Percentiles rank a stretch among this genome's conserved stretches.
Conservation (phyloP, 1,139 yeast genomes). For the Pichia sp. region DNA sequence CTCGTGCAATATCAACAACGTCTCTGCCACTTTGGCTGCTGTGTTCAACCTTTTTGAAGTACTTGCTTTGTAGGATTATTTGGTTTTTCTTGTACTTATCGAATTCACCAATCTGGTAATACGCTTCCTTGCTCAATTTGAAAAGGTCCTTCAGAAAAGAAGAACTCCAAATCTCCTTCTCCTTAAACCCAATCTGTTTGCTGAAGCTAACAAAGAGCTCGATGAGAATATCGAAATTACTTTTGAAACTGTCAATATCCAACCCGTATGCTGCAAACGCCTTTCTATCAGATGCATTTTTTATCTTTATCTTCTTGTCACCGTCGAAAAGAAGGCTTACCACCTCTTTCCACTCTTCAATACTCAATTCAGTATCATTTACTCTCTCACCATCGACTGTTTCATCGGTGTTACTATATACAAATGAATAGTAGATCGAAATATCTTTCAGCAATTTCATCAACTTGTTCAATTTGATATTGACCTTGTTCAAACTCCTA, state of each 20-base stretch:
- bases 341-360: slow-evolving; percentile 24
- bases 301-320: slow-evolving; percentile 20
- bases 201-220: slow-evolving; percentile 18
- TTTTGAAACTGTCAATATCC: slow-evolving; percentile 14
- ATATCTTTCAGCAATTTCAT: slow-evolving; percentile 24
- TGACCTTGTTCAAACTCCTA: slow-evolving; percentile 45
- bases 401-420: slow-evolving; percentile 26
- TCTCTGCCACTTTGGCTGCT: slow-evolving; percentile 11
- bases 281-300: slow-evolving; percentile 19
- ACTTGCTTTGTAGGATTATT: slow-evolving; percentile 10
- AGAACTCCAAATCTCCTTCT: slow-evolving; percentile 20
- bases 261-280: slow-evolving; percentile 20
- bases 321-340: slow-evolving; percentile 22
- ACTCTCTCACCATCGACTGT: slow-evolving; percentile 21
- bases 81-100: slow-evolving; percentile 7
- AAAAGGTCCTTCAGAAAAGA: slow-evolving; percentile 23
- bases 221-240: slow-evolving; percentile 26
- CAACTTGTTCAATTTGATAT: slow-evolving; percentile 24
- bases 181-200: slow-evolving; percentile 22
- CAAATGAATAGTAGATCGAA: slow-evolving; percentile 29
- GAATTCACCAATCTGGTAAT: slow-evolving; percentile 13
- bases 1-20: slow-evolving; percentile 24
- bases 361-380: slow-evolving; percentile 26
- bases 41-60: slow-evolving; percentile 5
- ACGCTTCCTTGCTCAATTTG: slow-evolving; percentile 24